Evolutionary conservation across 768 basidiomycete species (phyloP), one percentile per base, ranked within the genome.

Genomic region (Lentinula raphanica): DNA sequence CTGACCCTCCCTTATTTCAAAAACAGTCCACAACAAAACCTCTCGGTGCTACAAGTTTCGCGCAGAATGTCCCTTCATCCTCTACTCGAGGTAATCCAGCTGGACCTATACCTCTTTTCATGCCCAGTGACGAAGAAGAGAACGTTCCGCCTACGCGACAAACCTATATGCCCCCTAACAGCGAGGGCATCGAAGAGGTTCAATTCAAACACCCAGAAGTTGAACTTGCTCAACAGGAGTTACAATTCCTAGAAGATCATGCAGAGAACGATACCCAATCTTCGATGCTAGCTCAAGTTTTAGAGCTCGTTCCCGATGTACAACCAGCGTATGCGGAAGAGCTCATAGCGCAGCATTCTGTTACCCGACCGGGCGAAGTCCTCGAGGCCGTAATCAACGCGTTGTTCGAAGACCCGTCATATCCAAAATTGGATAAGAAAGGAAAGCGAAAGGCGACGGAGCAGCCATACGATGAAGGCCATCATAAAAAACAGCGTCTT

Each of bases 341-440:
- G 1, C 80, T 89, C 31, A 65, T 89, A 29, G 69, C 75, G 36
- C 65, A 75, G 44, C 72, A 79, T 60, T 66, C 79, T 28, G 69
- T 28, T 38, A 40, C 73, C 3, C 63, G 69, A 3, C 69, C 73
- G 42, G 71, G 73, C 1, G 62, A 72, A 13, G 77, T 81, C 40
- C 74, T 83, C 36, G 80, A 87, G 64, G 68, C 70, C 5, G 79
- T 87, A 0, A 61, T 92, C 8, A 82, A 88, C 50, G 63, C 70
- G 7, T 76, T 92, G 0, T 81, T 91, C 50, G 89, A 91, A 59
- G 73, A 84, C 58, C 71, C 80, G 0, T 63, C 68, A 13, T 89
- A 89, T 63, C 88, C 88, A 0, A 84, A 76, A 59, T 69, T 74
- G 3, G 74, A 76, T 17, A 76, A 67, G 60, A 81, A 81, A 63